phyloP scores from a whole-genome alignment of 129 eudicot species.

The Rutidosis leptorrhynchoides region DNA sequence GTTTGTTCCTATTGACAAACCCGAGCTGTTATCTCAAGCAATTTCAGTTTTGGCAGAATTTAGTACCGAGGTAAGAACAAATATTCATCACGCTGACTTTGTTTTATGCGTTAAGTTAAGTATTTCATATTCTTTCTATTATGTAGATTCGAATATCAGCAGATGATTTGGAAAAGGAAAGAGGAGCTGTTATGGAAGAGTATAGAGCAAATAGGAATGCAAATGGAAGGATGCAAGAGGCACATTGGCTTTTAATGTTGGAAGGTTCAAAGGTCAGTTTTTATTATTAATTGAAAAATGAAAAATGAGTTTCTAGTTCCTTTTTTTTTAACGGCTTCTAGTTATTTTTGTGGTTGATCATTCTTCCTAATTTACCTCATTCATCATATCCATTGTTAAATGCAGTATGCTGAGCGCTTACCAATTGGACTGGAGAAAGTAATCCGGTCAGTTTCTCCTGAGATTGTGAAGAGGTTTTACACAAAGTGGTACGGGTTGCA shows the following conservation, averaged over 20 bases:
- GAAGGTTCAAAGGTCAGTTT: slow-evolving; percentile 76
- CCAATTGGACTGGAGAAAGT: slow-evolving; percentile 91
- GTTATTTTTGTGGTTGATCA: slow-evolving; percentile 10
- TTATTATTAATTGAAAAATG: slow-evolving; percentile 12
- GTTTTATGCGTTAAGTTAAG: slow-evolving; percentile 12
- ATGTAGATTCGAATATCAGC: slow-evolving; percentile 72
- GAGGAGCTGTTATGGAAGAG: slow-evolving; percentile 97
- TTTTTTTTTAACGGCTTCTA: too few relatives aligned
- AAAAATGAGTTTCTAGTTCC: slow-evolving; percentile 5
- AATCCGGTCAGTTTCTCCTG: slow-evolving; percentile 76
- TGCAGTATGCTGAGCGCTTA: slow-evolving; percentile 89
- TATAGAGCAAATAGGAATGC: slow-evolving; percentile 81
- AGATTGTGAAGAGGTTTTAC: slow-evolving; percentile 61
- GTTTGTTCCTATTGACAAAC: slow-evolving; percentile 95
- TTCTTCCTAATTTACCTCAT: slow-evolving; percentile 1
- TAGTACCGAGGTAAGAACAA: slow-evolving; percentile 64
- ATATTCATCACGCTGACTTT: background rate
- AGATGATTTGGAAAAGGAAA: slow-evolving; percentile 84
- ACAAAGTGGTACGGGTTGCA: slow-evolving; percentile 80
- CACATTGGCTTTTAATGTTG: slow-evolving; percentile 86
- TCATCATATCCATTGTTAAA: slow-evolving; percentile 8
- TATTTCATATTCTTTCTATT: slow-evolving; percentile 1
- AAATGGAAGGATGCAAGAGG: slow-evolving; percentile 88
- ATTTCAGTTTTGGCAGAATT: slow-evolving; percentile 85
- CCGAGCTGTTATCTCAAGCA: slow-evolving; percentile 83